A percentile compares a stretch with the other conserved stretches of the same genome.
These are phyloP conservation scores for Colletotrichum sublineola DNA, from an alignment of 2,329 filamentous ascomycete species.

Conservation along the genomic window DNA sequence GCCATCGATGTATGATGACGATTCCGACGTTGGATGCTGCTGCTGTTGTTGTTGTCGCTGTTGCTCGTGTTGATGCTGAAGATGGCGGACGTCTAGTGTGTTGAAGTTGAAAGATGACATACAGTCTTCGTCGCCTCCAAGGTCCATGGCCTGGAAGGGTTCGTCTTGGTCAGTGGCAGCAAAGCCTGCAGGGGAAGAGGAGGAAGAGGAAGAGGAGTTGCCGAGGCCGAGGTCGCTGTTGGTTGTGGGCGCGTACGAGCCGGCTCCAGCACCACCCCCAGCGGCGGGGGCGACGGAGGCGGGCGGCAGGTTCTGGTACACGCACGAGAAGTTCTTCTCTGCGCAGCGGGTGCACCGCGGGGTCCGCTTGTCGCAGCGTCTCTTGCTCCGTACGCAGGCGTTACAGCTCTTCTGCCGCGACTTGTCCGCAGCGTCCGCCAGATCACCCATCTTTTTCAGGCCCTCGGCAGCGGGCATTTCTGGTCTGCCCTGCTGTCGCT, in stretches of 20 bases:
- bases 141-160: conserved; percentile 34
- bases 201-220: conserved; percentile 1
- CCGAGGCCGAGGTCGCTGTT: background rate
- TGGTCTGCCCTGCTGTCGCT: background rate
- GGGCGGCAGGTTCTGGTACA: conserved; percentile 55
- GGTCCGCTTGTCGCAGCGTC: conserved; percentile 61
- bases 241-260: background rate
- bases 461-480: conserved; percentile 16
- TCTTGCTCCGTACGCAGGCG: conserved; percentile 61
- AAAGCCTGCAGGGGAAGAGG: background rate
- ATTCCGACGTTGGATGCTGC: conserved; percentile 3
- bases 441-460: conserved; percentile 4
- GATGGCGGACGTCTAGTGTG: conserved; percentile 17
- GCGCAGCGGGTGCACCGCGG: conserved; percentile 59
- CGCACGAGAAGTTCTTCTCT: conserved; percentile 57
- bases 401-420: conserved; percentile 67
- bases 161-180: conserved; percentile 10
- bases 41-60: conserved; percentile 2
- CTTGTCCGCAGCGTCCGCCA: conserved; percentile 47
- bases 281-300: conserved; percentile 5
- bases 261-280: conserved; percentile 3
- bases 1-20: conserved; percentile 21
- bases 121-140: conserved; percentile 18
- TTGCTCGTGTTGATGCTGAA: conserved; percentile 17
- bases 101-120: conserved; percentile 36